Evolutionary conservation across 129 eudicot species (phyloP), one percentile per base, ranked within the genome.

Genomic region (Chrysanthemum makinoi): DNA sequence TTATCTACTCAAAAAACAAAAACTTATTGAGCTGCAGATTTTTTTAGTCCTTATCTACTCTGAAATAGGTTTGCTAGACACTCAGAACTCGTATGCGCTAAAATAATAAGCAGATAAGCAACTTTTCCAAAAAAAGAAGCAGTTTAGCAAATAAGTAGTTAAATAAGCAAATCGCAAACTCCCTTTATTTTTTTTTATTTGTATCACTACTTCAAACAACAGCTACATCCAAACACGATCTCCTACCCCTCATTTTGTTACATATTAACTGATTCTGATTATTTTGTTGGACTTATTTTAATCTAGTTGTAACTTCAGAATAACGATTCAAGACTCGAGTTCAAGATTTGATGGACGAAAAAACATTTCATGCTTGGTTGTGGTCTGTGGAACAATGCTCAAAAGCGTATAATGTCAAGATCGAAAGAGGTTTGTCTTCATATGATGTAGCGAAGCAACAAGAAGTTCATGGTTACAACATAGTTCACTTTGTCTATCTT

Each of bases 341-440:
- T 78, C 73, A 81, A 83, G 77, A 77, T 5, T 62, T 22, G 16
- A 71, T 76, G 83, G 82, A 85, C n/a, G 89, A 81, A 17, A 80
- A 82, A 49, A 73, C 80, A 57, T 84, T 86, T 66, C 85, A 84
- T 65, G 96, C 96, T 10, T 91, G 96, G 96, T 86, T 83, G 51
- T 76, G 82, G 86, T 76, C 97, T n/a, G 97, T 88, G 12, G 96
- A 84, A 49, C 86, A 81, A 70, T 91, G 97, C 52, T 79, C 88
- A 70, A 91, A 88, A 77, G 87, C 83, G 77, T 86, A 84, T 70
- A 76, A 82, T 51, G 97, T 91, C 30, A 88, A 84, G 78, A 76
- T 88, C 1, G 90, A 82, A 50, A 91, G 88, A 78, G 97, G 97
- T 51, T 66, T 91, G 51, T 84, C 79, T 75, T 78, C 82, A 20